Evolutionary conservation across 345 rosid genomes (phyloP).

Genomic region (Streptanthus diversifolius): DNA sequence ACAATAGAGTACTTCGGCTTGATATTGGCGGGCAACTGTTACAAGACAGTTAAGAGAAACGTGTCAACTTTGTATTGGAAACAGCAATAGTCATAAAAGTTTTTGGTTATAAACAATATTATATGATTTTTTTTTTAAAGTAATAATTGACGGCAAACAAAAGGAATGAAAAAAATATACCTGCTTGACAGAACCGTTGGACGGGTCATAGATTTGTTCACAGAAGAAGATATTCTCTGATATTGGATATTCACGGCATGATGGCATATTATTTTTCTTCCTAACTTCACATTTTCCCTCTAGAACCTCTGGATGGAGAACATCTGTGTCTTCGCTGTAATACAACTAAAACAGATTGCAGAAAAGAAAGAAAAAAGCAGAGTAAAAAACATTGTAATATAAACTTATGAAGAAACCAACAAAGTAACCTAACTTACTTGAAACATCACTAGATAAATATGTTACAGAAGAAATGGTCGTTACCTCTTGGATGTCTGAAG

Average conservation of each 20-base stretch:
- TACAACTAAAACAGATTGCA: slow-evolving; percentile 50
- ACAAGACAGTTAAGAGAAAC: slow-evolving; percentile 18
- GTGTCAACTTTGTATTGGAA: slow-evolving; percentile 6
- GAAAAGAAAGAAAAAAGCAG: neutral
- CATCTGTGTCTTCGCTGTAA: slow-evolving; percentile 53
- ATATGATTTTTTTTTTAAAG: no score
- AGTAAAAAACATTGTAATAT: neutral
- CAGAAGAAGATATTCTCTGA: slow-evolving; percentile 81
- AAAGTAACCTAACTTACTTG: neutral
- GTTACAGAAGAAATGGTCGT: neutral
- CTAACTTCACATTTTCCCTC: slow-evolving; percentile 87
- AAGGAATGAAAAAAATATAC: slow-evolving; percentile 24
- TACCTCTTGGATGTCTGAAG: slow-evolving; percentile 63
- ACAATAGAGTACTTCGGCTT: slow-evolving; percentile 50
- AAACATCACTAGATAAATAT: neutral
- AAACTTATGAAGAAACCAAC: slow-evolving; percentile 2
- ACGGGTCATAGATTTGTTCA: slow-evolving; percentile 66
- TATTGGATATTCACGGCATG: slow-evolving; percentile 40
- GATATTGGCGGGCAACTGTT: slow-evolving; percentile 57
- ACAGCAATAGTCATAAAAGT: neutral
- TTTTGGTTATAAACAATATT: neutral
- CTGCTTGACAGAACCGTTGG: slow-evolving; percentile 67
- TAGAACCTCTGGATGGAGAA: slow-evolving; percentile 40
- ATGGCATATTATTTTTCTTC: slow-evolving; percentile 62
- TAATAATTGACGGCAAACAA: neutral